phyloP scores from a whole-genome alignment of 768 basidiomycete genomes.

The Lactifluus piperatus region DNA sequence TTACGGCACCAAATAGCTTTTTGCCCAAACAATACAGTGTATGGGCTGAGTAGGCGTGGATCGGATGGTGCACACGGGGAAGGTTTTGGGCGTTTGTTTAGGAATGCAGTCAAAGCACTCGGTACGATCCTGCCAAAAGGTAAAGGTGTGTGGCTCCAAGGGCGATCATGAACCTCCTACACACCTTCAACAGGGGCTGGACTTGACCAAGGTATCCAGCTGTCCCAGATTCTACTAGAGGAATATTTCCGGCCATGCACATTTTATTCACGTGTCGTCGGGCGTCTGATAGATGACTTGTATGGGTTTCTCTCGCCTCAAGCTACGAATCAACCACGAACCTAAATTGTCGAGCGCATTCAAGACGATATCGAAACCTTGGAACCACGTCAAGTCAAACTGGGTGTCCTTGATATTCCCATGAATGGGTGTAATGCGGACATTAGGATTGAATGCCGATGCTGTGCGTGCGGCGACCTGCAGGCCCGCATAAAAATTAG shows the following conservation, averaged over 20 bases:
- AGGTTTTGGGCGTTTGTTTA: slow-evolving; percentile 88
- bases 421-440: slow-evolving; percentile 80
- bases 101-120: slow-evolving; percentile 97
- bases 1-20: slow-evolving; percentile 89
- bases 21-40: slow-evolving; percentile 99
- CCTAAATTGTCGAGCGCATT: slow-evolving; percentile 97
- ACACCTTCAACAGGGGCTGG: slow-evolving; percentile 82
- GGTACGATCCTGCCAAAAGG: slow-evolving; percentile 57
- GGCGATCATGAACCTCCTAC: slow-evolving; percentile 3
- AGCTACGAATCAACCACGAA: slow-evolving; percentile 28
- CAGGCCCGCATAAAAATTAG: background rate
- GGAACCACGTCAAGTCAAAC: slow-evolving; percentile 88
- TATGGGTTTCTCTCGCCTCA: background rate
- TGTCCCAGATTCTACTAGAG: slow-evolving; percentile 93
- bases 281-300: slow-evolving; percentile 52
- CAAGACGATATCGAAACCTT: slow-evolving; percentile 82
- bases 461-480: slow-evolving; percentile 82
- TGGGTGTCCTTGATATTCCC: slow-evolving; percentile 92
- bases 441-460: slow-evolving; percentile 78
- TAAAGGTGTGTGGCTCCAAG: background rate
- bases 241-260: slow-evolving; percentile 88
- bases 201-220: slow-evolving; percentile 97
- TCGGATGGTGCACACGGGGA: slow-evolving; percentile 96
- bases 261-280: slow-evolving; percentile 94
- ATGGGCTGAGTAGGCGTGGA: slow-evolving; percentile 96